A percentile compares a stretch with the other conserved stretches of the same genome.
Conservation (phyloP, 2,329 filamentous ascomycete genomes). For the Didymella arachidicola region DNA sequence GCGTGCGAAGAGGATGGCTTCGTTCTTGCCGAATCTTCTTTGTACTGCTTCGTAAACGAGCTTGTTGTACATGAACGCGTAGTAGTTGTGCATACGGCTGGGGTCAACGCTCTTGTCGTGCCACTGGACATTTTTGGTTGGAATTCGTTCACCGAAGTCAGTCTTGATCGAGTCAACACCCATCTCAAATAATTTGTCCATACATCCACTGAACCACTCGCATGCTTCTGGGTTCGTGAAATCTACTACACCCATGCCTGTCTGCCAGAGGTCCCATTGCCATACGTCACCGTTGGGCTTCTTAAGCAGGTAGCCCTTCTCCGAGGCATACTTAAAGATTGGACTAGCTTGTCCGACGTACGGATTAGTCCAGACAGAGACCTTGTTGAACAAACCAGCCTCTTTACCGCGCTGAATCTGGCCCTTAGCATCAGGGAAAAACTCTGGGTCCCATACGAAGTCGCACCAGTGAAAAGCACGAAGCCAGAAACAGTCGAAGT, state of each 20-base stretch:
- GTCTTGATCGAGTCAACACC: conserved; percentile 78
- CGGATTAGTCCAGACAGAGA: conserved; percentile 80
- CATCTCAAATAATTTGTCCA: conserved; percentile 70
- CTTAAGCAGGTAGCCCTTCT: conserved; percentile 74
- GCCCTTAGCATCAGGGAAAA: conserved; percentile 72
- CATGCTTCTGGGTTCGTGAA: conserved; percentile 76
- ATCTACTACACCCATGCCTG: conserved; percentile 77
- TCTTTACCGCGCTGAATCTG: conserved; percentile 71
- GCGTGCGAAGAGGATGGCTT: conserved; percentile 72
- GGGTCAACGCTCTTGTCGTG: conserved; percentile 67
- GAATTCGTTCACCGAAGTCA: conserved; percentile 77
- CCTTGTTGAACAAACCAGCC: conserved; percentile 64
- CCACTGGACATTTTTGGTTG: conserved; percentile 70
- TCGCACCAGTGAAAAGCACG: conserved; percentile 78
- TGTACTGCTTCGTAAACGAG: conserved; percentile 72
- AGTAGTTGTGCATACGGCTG: conserved; percentile 77
- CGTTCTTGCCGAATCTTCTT: conserved; percentile 57
- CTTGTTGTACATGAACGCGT: conserved; percentile 76
- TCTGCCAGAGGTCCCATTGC: conserved; percentile 82
- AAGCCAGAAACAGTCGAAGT: conserved; percentile 83
- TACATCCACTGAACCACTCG: conserved; percentile 69
- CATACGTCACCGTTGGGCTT: conserved; percentile 73
- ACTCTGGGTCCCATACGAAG: conserved; percentile 72
- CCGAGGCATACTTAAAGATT: conserved; percentile 69
- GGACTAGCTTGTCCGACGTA: conserved; percentile 75